Evolutionary conservation across 176 grass and related monocot genomes (phyloP).

Genomic region (Bolboschoenus planiculmis): DNA sequence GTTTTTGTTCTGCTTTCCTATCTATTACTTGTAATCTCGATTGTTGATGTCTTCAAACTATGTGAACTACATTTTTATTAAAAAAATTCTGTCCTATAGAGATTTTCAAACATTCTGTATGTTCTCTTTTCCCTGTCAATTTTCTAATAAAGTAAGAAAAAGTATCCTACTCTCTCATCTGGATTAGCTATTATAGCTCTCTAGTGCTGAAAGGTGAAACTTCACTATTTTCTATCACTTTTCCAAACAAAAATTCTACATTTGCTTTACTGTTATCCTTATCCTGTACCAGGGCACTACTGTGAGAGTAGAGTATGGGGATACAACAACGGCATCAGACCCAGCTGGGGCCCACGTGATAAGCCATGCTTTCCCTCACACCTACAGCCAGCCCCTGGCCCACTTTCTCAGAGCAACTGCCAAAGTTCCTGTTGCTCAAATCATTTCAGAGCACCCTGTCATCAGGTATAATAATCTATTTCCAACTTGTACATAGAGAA

Average conservation of each 20-base stretch:
- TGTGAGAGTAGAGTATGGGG: constrained; percentile 88
- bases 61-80: background rate
- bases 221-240: background rate
- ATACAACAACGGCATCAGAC: constrained; percentile 69
- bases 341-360: constrained; percentile 84
- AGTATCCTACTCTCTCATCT: background rate
- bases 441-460: constrained; percentile 67
- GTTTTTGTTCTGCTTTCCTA: background rate
- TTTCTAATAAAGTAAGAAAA: background rate
- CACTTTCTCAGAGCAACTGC: constrained; percentile 83
- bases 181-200: background rate
- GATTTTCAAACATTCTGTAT: no score
- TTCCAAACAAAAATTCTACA: background rate
- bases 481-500: background rate
- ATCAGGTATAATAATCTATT: constrained; percentile 45
- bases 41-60: background rate
- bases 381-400: constrained; percentile 76
- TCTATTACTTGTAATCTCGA: background rate
- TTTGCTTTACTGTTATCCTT: background rate
- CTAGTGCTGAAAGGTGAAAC: background rate
- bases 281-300: constrained; percentile 65
- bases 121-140: background rate
- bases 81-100: background rate
- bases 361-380: constrained; percentile 67
- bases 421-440: constrained; percentile 62